A percentile compares a stretch with the other conserved stretches of the same genome.
Evolutionary conservation across 768 basidiomycete genomes (phyloP).

Genomic region (Steccherinum ochraceum): DNA sequence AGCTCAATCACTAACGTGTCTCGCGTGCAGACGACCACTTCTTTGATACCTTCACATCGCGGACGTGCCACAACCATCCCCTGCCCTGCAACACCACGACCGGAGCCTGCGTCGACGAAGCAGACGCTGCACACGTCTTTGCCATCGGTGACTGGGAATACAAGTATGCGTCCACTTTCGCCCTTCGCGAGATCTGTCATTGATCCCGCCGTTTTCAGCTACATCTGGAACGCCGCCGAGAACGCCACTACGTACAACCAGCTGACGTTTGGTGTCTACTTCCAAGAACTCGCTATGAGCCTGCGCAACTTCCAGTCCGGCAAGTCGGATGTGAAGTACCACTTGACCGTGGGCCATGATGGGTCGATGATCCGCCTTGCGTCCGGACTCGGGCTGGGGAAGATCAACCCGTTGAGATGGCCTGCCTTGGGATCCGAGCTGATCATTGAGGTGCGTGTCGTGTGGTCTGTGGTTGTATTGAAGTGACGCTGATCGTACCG

Average conservation of each 20-base stretch:
- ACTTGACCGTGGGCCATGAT: constrained; percentile 43
- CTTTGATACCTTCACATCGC: constrained; percentile 45
- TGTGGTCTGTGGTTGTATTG: not conserved
- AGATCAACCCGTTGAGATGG: constrained; percentile 31
- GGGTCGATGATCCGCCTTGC: constrained; percentile 36
- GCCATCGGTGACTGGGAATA: constrained; percentile 34
- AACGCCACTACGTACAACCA: constrained; percentile 37
- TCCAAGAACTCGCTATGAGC: constrained; percentile 36
- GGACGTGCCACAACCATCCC: constrained; percentile 38
- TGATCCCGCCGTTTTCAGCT: constrained; percentile 24
- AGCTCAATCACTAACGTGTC: not conserved
- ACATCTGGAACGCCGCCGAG: constrained; percentile 43
- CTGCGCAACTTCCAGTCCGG: constrained; percentile 29
- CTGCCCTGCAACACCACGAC: constrained; percentile 37
- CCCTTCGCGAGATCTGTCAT: not conserved
- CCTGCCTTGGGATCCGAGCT: constrained; percentile 42
- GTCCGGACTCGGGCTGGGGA: constrained; percentile 34
- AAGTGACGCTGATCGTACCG: too few species aligned
- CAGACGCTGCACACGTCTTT: constrained; percentile 30
- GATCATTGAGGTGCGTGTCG: constrained; percentile 33
- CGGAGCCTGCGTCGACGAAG: constrained; percentile 34
- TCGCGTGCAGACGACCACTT: constrained; percentile 36
- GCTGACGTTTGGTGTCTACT: constrained; percentile 42
- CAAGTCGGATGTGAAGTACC: constrained; percentile 28
- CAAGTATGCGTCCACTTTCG: constrained; percentile 22